Base-by-base conservation (phyloP, 2,329 filamentous ascomycete species). In the Ophidiomyces ophidiicola region DNA sequence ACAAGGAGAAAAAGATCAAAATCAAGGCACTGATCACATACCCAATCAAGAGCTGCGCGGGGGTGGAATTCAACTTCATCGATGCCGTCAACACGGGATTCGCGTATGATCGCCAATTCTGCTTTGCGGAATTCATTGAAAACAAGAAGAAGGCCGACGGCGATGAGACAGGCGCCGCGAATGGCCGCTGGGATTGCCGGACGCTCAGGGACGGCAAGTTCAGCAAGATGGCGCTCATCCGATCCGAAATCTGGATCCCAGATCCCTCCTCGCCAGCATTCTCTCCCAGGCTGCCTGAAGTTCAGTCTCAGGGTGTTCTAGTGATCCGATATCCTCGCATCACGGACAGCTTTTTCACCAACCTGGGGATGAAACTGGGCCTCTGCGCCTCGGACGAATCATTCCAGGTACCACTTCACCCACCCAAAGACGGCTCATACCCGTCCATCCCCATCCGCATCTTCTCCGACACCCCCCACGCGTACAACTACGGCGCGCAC, bases 41-140 rank as follows among this genome's bases (percentile, higher is more conserved):
- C 57, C 86, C 87, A 1, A 63, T 94, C 57, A 88, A 92, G 62
- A 84, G 81, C 41, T 93, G 85, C 57, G 68, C 66, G 41, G 82
- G 80, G 19, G 76, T 93, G 39, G 83, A 90, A 60, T 60, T 94
- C 32, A 62, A 72, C 36, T 63, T 69, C 44, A 74, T 73, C 44
- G 71, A 74, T 39, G 69, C 90, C 11, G 61, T 83, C 32, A 64
- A 74, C 4, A 74, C 74, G 2, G 85, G 86, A 2, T 68, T 93
- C 41, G 72, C 80, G 55, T 82, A 80, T 58, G 86, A 94, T 60
- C 75, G 85, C 4, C 73, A 88, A 49, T 93, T 86, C 64, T 80
- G 76, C 33, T 83, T 94, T 55, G 85, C 82, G 1, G 80, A 87
- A 57, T 57, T 67, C 28, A 56, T 64, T 24, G 42, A 44, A 35